Percentiles rank a stretch among this genome's conserved stretches.
phyloP scores from a whole-genome alignment of 345 rosid species.

The Lumnitzera racemosa region DNA sequence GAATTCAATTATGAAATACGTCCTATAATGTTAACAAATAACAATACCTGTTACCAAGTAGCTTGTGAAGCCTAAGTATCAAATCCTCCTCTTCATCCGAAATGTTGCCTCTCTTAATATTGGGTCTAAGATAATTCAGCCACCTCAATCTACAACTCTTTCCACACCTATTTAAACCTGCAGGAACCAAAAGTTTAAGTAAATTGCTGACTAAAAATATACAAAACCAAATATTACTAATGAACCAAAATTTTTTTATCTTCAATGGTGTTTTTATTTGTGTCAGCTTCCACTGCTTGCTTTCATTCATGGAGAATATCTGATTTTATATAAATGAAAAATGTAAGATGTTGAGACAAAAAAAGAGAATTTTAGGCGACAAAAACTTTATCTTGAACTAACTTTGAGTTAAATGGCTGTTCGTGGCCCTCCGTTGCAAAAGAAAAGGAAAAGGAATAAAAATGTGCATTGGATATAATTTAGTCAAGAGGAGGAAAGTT shows the following conservation, averaged over 20 bases:
- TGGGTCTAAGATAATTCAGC: constrained; percentile 57
- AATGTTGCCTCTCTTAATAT: constrained; percentile 61
- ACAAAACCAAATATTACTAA: background rate
- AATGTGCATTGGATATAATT: too few species aligned
- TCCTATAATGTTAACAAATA: background rate
- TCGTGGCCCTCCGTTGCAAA: too few species aligned
- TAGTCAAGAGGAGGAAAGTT: too few species aligned
- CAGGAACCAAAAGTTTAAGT: constrained; percentile 2
- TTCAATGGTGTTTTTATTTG: too few species aligned
- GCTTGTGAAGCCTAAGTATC: constrained; percentile 48
- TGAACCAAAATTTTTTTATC: too few species aligned
- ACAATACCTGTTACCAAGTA: constrained; percentile 35
- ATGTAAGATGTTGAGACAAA: too few species aligned
- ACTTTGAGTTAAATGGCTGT: background rate
- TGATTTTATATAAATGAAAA: too few species aligned
- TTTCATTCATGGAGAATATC: too few species aligned
- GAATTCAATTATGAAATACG: background rate
- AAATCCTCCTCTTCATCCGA: constrained; percentile 51
- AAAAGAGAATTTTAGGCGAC: too few species aligned
- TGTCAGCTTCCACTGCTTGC: too few species aligned
- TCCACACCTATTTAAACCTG: constrained; percentile 49
- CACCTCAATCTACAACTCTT: constrained; percentile 65
- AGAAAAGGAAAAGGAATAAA: too few species aligned
- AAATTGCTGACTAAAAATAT: background rate
- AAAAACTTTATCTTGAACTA: too few species aligned